A percentile compares a stretch with the other conserved stretches of the same genome.
Conservation (phyloP, 1,284 basidiomycete genomes). For the Fistulina hepatica region DNA sequence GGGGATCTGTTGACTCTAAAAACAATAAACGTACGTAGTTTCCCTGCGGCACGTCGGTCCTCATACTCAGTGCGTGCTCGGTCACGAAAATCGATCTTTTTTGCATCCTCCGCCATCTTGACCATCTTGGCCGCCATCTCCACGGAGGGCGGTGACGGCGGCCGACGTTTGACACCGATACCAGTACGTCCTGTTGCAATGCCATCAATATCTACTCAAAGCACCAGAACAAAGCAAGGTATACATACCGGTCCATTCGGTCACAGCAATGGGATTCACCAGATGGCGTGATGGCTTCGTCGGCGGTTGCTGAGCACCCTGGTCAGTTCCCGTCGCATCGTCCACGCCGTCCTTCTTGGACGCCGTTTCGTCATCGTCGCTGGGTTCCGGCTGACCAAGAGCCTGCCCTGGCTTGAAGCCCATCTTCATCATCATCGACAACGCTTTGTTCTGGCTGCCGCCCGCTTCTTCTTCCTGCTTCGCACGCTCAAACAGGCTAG, state of each 20-base stretch:
- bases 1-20: constrained; percentile 1
- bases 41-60: constrained; percentile 57
- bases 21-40: constrained; percentile 31
- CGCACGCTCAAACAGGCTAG: constrained; percentile 67
- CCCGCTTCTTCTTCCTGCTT: constrained; percentile 46
- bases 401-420: constrained; percentile 75
- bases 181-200: constrained; percentile 54
- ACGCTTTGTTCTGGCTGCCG: constrained; percentile 70
- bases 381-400: constrained; percentile 38
- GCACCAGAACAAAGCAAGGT: constrained; percentile 6
- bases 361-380: constrained; percentile 11
- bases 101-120: constrained; percentile 50
- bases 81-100: constrained; percentile 50
- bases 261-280: constrained; percentile 54
- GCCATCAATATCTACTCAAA: constrained; percentile 4
- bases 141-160: constrained; percentile 47
- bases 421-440: constrained; percentile 85
- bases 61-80: constrained; percentile 61
- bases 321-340: constrained; percentile 9
- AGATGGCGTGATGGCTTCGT: constrained; percentile 30
- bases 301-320: not conserved
- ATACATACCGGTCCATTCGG: constrained; percentile 63
- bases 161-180: constrained; percentile 61
- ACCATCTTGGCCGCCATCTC: constrained; percentile 66
- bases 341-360: constrained; percentile 6